A percentile compares a stretch with the other conserved stretches of the same genome.
Conservation (phyloP, 2,329 filamentous ascomycete species). For the Arthroderma sp. region DNA sequence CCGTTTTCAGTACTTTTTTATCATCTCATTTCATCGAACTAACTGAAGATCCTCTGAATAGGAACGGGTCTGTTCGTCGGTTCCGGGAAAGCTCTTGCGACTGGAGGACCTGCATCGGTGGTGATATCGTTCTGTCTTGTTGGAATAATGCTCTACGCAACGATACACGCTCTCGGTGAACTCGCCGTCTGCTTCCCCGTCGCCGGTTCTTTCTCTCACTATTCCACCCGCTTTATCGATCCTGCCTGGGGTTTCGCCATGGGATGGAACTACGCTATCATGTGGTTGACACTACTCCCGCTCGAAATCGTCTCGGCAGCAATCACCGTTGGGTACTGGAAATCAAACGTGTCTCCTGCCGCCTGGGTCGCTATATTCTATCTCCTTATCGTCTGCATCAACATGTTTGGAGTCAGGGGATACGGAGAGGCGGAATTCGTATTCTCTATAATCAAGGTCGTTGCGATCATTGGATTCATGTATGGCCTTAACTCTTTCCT, state of each 20-base stretch:
- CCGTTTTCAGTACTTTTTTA: neutral
- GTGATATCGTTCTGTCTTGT: conserved; percentile 68
- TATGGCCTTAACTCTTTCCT: no score
- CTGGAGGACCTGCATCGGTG: conserved; percentile 65
- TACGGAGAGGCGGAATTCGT: conserved; percentile 86
- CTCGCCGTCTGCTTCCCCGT: conserved; percentile 84
- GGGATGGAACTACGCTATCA: conserved; percentile 87
- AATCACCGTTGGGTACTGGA: conserved; percentile 75
- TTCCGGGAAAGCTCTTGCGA: conserved; percentile 57
- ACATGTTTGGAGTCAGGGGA: conserved; percentile 75
- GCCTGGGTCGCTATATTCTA: conserved; percentile 79
- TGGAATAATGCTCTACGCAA: conserved; percentile 81
- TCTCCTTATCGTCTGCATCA: conserved; percentile 62
- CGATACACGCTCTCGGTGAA: conserved; percentile 82
- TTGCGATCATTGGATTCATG: conserved; percentile 81
- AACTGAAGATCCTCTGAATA: neutral
- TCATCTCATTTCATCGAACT: neutral
- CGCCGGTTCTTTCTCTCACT: conserved; percentile 81
- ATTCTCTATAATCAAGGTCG: conserved; percentile 75
- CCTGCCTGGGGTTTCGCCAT: conserved; percentile 92
- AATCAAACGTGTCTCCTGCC: conserved; percentile 49
- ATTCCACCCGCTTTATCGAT: conserved; percentile 83
- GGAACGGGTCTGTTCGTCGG: conserved; percentile 79
- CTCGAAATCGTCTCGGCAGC: conserved; percentile 80
- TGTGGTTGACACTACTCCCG: conserved; percentile 75